Percentiles rank a stretch among this genome's conserved stretches.
These are phyloP conservation scores for Thuja plicata DNA, from an alignment of 83 land plant genomes.

Conservation along the genomic window DNA sequence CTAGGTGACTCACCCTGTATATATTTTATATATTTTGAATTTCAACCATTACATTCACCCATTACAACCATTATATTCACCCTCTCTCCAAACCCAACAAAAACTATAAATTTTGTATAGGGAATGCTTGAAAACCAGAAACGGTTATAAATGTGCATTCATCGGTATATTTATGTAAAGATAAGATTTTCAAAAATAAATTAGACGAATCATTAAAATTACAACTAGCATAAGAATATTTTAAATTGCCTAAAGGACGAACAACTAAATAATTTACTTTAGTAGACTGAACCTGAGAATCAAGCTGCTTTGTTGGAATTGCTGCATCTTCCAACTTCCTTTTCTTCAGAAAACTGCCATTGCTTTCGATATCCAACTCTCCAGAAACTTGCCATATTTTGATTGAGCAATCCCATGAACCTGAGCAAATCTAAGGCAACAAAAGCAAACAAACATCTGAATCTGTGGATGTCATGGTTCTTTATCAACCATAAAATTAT, in stretches of 20 bases:
- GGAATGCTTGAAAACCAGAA: neutral
- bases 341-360: slow-evolving; percentile 48
- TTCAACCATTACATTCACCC: too few species aligned
- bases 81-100: neutral
- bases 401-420: slow-evolving; percentile 91
- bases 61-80: too few species aligned
- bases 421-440: slow-evolving; percentile 73
- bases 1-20: too few species aligned
- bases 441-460: slow-evolving; percentile 1
- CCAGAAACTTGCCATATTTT: slow-evolving; percentile 68
- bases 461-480: neutral
- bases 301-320: slow-evolving; percentile 9
- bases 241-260: slow-evolving; percentile 2
- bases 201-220: neutral
- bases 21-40: too few species aligned
- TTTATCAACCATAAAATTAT: neutral
- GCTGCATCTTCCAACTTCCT: slow-evolving; percentile 36
- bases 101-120: neutral
- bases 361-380: slow-evolving; percentile 47
- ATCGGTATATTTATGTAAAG: neutral
- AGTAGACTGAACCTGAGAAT: slow-evolving; percentile 10
- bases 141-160: neutral
- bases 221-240: neutral
- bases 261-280: neutral
- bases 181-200: neutral